phyloP scores from a whole-genome alignment of 495 filamentous ascomycete species.

The Hypomontagnella submonticulosa region DNA sequence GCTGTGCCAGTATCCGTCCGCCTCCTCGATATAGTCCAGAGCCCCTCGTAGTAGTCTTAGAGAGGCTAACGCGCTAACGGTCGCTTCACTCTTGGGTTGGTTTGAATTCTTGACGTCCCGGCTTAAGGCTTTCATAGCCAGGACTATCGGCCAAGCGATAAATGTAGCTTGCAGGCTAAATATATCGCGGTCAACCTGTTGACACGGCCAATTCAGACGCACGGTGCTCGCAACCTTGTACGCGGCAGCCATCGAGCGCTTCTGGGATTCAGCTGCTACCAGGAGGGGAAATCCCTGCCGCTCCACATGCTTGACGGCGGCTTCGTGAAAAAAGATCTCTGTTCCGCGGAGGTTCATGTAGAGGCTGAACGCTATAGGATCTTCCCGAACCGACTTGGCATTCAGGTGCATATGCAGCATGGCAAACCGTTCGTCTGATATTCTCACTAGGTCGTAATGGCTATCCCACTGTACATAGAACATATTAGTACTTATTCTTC shows the following conservation, averaged over 20 bases:
- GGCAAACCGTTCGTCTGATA: slow-evolving; percentile 5
- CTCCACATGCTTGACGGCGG: slow-evolving; percentile 5
- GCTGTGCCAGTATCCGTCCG: slow-evolving; percentile 10
- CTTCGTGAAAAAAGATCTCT: slow-evolving; percentile 10
- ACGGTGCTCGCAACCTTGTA: slow-evolving; percentile 12
- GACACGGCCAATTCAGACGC: slow-evolving; percentile 13
- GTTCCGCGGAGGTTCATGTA: slow-evolving; percentile 16
- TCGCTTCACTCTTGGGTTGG: slow-evolving; percentile 8
- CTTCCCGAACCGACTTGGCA: slow-evolving; percentile 10
- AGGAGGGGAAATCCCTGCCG: slow-evolving; percentile 3
- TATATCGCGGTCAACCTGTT: slow-evolving; percentile 9
- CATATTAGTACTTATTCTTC: neutral
- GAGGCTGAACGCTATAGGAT: slow-evolving; percentile 13
- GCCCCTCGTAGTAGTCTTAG: slow-evolving; percentile 5
- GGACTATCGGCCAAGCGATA: slow-evolving; percentile 6
- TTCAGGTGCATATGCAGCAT: slow-evolving; percentile 17
- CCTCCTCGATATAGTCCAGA: slow-evolving; percentile 12
- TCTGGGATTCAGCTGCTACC: slow-evolving; percentile 7
- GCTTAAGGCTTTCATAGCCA: slow-evolving; percentile 12
- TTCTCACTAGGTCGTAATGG: slow-evolving; percentile 8
- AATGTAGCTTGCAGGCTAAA: slow-evolving; percentile 11
- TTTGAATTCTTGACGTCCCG: slow-evolving; percentile 4
- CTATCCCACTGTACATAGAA: slow-evolving; percentile 10
- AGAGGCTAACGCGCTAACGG: slow-evolving; percentile 2
- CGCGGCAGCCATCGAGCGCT: slow-evolving; percentile 9